Evolutionary conservation across 768 basidiomycete species (phyloP), one percentile per base, ranked within the genome.

Genomic region (Trametes sanguinea): DNA sequence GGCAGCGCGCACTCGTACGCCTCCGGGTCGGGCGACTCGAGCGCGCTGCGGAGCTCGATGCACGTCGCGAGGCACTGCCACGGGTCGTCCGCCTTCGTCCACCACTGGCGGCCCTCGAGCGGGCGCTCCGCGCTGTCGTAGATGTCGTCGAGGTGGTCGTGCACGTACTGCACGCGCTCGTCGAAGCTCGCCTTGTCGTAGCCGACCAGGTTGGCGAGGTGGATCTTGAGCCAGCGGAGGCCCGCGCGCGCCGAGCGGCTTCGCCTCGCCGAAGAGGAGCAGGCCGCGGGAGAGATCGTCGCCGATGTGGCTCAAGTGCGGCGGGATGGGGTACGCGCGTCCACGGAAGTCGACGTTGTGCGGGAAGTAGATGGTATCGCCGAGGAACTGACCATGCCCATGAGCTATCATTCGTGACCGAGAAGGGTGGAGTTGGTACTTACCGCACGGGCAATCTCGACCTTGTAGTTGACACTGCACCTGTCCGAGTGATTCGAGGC

Each of bases 281-380:
- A 99, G 76, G 4, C 95, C 91, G 69, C 96, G 88, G 54, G 86
- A 87, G 22, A 98, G 80, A 73, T 99, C 96, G 72, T 99, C 94
- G 8, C 96, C 95, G 57, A 98, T 90, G 67, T 98, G 96, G 68
- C 88, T 94, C 55, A 99, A 80, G 78, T 98, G 94, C 4, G 95
- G 94, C 1, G 96, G 95, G 45, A 97, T 88, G 10, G 97, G 96
- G 72, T 99, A 99, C 0, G 96, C 94, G 54, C 96, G 89, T 7
- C 97, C 97, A 62, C 96, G 87, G 82, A 98, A 99, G 75, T 99
- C 97, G 68, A 98, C 79, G 74, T 97, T 98, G 74, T 98, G 96
- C 0, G 96, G 95, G 52, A 95, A 80, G 76, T 94, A 98, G 73
- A 98, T 88, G 0, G 78, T 85, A 67, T 97, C 96, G 57, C 86